Evolutionary conservation across 306 rosid genomes (phyloP).

Genomic region (Vicia villosa): DNA sequence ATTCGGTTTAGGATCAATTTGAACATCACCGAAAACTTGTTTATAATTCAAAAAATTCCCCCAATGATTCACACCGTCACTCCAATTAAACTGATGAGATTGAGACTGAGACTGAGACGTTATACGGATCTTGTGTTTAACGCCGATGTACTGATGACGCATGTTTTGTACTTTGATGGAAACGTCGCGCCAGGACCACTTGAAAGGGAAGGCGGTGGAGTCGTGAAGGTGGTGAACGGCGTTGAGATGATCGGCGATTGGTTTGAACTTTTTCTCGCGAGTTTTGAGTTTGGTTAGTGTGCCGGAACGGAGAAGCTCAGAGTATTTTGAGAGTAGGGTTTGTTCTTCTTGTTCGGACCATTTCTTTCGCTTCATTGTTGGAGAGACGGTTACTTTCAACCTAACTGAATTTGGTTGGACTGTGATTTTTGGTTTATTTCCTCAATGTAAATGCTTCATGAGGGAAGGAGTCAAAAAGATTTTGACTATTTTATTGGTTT

Average conservation of each 20-base stretch:
- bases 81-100: constrained; percentile 72
- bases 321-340: constrained; percentile 70
- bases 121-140: constrained; percentile 85
- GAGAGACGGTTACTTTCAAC: neutral
- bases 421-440: neutral
- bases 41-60: constrained; percentile 80
- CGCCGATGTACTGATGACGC: constrained; percentile 95
- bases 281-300: constrained; percentile 75
- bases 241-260: constrained; percentile 90
- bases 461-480: neutral
- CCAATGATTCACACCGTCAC: constrained; percentile 92
- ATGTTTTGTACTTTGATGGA: constrained; percentile 97
- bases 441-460: too few species aligned
- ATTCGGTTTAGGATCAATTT: constrained; percentile 45
- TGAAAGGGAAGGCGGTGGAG: constrained; percentile 71
- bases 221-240: constrained; percentile 66
- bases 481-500: neutral
- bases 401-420: neutral
- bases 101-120: constrained; percentile 13
- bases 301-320: constrained; percentile 71
- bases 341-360: constrained; percentile 94
- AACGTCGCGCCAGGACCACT: constrained; percentile 98
- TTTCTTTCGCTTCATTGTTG: constrained; percentile 87
- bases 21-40: constrained; percentile 84
- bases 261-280: constrained; percentile 95